phyloP scores from a whole-genome alignment of 2,329 filamentous ascomycete genomes.

The Zopfia rhizophila region DNA sequence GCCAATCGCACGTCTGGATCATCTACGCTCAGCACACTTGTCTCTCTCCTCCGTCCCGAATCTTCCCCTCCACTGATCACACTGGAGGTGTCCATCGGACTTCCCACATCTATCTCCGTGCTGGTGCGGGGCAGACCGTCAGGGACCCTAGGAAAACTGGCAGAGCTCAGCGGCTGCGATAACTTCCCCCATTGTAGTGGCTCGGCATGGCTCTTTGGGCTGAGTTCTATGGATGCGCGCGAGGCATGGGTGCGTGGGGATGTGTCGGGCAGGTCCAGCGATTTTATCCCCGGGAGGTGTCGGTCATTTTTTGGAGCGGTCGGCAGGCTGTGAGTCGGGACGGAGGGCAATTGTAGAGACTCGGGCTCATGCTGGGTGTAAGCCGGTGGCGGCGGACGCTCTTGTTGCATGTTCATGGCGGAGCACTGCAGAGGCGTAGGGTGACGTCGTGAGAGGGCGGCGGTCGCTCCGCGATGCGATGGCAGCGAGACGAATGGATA shows the following conservation, averaged over 20 bases:
- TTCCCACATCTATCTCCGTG: slow-evolving; percentile 50
- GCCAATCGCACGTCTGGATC: slow-evolving; percentile 61
- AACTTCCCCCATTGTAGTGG: slow-evolving; percentile 39
- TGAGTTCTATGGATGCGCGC: slow-evolving; percentile 47
- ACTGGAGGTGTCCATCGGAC: slow-evolving; percentile 58
- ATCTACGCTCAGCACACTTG: slow-evolving; percentile 58
- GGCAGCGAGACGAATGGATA: background rate
- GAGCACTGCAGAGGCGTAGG: background rate
- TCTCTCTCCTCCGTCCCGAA: slow-evolving; percentile 41
- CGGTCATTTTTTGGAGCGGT: slow-evolving; percentile 34
- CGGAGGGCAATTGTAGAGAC: slow-evolving; percentile 54
- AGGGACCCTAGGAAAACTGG: slow-evolving; percentile 45
- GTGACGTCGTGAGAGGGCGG: slow-evolving; percentile 14
- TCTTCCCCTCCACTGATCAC: slow-evolving; percentile 55
- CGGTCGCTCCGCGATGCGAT: background rate
- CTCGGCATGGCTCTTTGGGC: slow-evolving; percentile 39
- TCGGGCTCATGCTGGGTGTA: slow-evolving; percentile 56
- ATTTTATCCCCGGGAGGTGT: slow-evolving; percentile 57
- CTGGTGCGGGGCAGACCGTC: slow-evolving; percentile 37
- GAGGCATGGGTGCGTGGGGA: slow-evolving; percentile 36
- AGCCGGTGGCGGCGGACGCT: slow-evolving; percentile 55
- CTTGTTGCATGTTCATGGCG: slow-evolving; percentile 39
- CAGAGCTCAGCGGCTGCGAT: slow-evolving; percentile 33
- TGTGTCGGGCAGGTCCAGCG: slow-evolving; percentile 55
- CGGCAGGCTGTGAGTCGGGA: slow-evolving; percentile 50